These are phyloP conservation scores for Phytophthora lateralis DNA, from an alignment of 352 stramenopile species.

Conservation along the genomic window DNA sequence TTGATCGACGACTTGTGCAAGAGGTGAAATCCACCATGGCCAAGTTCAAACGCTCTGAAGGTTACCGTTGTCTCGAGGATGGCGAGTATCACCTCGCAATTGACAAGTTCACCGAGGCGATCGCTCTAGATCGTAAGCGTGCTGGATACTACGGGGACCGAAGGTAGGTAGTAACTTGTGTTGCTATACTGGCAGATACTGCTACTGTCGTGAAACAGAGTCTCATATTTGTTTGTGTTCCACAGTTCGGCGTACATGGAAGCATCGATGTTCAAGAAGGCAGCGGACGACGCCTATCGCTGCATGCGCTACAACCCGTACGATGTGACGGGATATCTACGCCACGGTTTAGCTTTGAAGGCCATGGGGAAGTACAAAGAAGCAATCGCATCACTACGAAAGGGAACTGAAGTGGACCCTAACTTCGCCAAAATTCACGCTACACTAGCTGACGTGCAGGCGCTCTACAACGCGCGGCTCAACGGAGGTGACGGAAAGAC, in stretches of 20 bases:
- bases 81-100: conserved; percentile 91
- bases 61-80: conserved; percentile 91
- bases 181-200: background rate
- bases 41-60: conserved; percentile 83
- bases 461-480: conserved; percentile 22
- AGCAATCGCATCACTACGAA: conserved; percentile 63
- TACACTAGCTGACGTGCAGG: conserved; percentile 59
- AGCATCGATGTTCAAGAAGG: conserved; percentile 76
- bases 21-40: conserved; percentile 68
- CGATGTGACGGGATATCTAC: conserved; percentile 94
- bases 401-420: conserved; percentile 75
- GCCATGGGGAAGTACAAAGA: conserved; percentile 78
- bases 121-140: conserved; percentile 85
- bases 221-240: conserved; percentile 1
- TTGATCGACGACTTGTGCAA: conserved; percentile 58
- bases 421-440: conserved; percentile 69
- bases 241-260: conserved; percentile 75
- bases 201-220: background rate
- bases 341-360: conserved; percentile 92
- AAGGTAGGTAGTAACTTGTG: conserved; percentile 44
- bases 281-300: conserved; percentile 85
- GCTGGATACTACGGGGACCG: conserved; percentile 93
- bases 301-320: conserved; percentile 94
- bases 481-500: conserved; percentile 20
- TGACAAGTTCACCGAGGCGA: conserved; percentile 93